Conservation (phyloP, 75 land plant genomes). For the Pinus tabuliformis region DNA sequence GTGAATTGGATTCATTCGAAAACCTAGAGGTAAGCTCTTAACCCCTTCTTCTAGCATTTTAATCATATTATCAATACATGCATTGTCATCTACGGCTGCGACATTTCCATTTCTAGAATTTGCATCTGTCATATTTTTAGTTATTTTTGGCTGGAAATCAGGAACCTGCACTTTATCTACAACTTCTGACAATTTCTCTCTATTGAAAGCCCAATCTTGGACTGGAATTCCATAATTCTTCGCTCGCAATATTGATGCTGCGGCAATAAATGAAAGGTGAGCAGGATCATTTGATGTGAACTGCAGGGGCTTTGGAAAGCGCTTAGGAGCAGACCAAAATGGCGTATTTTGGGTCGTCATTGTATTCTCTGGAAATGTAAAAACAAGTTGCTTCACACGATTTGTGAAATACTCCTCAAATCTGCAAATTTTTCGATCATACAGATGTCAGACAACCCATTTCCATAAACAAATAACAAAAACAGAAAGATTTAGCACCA, state of each 20-base stretch:
- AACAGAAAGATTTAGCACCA: no score
- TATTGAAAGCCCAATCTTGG: slow-evolving; percentile 71
- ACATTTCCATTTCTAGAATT: slow-evolving; percentile 62
- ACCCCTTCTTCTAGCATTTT: slow-evolving; percentile 48
- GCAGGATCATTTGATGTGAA: slow-evolving; percentile 56
- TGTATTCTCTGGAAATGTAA: slow-evolving; percentile 90
- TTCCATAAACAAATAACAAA: no score
- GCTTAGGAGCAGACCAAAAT: slow-evolving; percentile 81
- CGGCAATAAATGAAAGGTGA: slow-evolving; percentile 59
- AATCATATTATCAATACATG: slow-evolving; percentile 58
- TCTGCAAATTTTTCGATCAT: slow-evolving; percentile 20
- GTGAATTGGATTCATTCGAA: slow-evolving; percentile 58
- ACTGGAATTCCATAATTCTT: slow-evolving; percentile 70
- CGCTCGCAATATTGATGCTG: slow-evolving; percentile 74
- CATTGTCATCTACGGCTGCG: slow-evolving; percentile 70
- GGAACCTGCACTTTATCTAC: slow-evolving; percentile 61
- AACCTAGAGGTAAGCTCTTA: slow-evolving; percentile 53
- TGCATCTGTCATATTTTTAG: slow-evolving; percentile 85
- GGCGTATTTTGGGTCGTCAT: slow-evolving; percentile 70
- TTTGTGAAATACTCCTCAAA: slow-evolving; percentile 94
- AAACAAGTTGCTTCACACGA: slow-evolving; percentile 89
- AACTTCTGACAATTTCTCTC: slow-evolving; percentile 54
- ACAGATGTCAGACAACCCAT: background rate
- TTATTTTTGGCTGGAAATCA: slow-evolving; percentile 74
- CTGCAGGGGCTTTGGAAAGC: slow-evolving; percentile 73